Evolutionary conservation across 768 basidiomycete species (phyloP), one percentile per base, ranked within the genome.

Genomic region (Boletus reticulatus): DNA sequence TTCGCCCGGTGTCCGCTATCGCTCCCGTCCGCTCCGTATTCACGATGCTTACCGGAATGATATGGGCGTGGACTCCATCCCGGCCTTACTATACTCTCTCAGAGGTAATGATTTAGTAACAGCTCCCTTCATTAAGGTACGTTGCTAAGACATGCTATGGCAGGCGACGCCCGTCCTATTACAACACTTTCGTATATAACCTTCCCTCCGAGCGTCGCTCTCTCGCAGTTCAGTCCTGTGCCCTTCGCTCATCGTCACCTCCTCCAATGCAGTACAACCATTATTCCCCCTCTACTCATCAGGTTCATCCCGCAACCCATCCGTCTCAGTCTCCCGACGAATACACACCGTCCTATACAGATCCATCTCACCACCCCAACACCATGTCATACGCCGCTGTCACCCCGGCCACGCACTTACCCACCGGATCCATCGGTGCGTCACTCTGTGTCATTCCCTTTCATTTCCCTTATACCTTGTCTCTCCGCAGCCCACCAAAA

Each of bases 81-180:
- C 71, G 71, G 67, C 57, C 43, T 62, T 68, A 65, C 67, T 67
- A 65, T 72, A 59, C 66, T 67, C 53, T 63, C 59, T 62, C 39
- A 66, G 62, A 73, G 62, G 72, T 71, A 71, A 71, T 71, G 62
- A 73, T 71, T 73, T 68, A 72, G 70, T 71, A 71, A 71, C 70
- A 43, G 52, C 41, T 71, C 61, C 53, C 41, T 71, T 68, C 72
- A 71, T 71, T 71, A 71, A 71, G 70, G 70, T 70, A 71, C 70
- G 60, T 66, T 70, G 66, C 70, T 66, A 73, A 64, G 69, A 69
- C 70, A 71, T 69, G 55, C 60, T 39, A 58, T 68, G 64, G 62
- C 66, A 73, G 70, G 63, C 70, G 67, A 72, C 68, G 60, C 67
- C 70, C 70, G 56, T 62, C 61, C 64, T 62, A 70, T 66, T 66